phyloP scores from a whole-genome alignment of 345 rosid genomes.

The Cardamine occulta region DNA sequence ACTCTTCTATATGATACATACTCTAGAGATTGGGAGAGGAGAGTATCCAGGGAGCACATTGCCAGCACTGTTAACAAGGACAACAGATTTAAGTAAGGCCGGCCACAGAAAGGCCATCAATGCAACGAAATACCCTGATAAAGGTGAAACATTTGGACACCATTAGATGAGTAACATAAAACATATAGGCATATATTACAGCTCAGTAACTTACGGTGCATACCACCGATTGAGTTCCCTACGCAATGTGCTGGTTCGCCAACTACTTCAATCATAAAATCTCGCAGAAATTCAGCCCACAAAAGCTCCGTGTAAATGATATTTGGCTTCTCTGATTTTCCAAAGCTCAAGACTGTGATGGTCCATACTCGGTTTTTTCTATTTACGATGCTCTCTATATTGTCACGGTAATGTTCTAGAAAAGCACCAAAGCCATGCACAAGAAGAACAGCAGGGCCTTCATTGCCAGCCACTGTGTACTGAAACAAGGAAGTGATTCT shows the following conservation, averaged over 20 bases:
- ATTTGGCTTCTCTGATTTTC: conserved; percentile 93
- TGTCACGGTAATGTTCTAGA: conserved; percentile 84
- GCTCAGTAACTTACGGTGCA: conserved; percentile 18
- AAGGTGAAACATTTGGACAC: conserved; percentile 24
- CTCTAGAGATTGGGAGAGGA: conserved; percentile 50
- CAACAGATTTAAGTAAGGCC: conserved; percentile 61
- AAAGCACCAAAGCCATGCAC: conserved; percentile 99
- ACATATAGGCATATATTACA: neutral
- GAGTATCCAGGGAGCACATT: conserved; percentile 65
- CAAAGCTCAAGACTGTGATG: conserved; percentile 78
- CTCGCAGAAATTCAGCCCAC: conserved; percentile 89
- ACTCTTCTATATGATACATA: conserved; percentile 41
- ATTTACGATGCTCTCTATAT: conserved; percentile 56
- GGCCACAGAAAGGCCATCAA: conserved; percentile 74
- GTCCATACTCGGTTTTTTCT: conserved; percentile 75
- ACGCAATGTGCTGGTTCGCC: conserved; percentile 81
- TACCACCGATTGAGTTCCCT: conserved; percentile 95
- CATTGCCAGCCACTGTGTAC: conserved; percentile 66
- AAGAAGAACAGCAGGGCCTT: conserved; percentile 76
- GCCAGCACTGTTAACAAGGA: conserved; percentile 83
- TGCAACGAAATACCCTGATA: conserved; percentile 74
- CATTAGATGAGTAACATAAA: conserved; percentile 21
- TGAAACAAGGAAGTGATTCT: conserved; percentile 37
- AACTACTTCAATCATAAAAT: conserved; percentile 74
- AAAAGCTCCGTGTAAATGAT: conserved; percentile 76